A percentile compares a stretch with the other conserved stretches of the same genome.
Conservation (phyloP, 208 protist genomes). For the Acanthamoeba lenticulata region DNA sequence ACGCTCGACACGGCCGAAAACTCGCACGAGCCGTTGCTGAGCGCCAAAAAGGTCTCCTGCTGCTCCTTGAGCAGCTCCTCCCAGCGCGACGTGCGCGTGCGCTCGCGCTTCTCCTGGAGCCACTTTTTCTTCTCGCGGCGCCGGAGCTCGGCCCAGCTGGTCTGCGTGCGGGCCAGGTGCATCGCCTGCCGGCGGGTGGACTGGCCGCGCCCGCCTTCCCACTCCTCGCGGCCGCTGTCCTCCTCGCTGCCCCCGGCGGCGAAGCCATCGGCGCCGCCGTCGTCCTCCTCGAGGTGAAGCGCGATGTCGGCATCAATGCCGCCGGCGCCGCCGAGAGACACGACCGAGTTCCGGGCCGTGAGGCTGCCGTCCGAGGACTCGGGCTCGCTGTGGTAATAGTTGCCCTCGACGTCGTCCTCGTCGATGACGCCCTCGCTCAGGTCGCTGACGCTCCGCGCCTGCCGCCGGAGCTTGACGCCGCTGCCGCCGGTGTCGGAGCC, state of each 20-base stretch:
- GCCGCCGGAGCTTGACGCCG: not conserved
- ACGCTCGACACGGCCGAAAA: not conserved
- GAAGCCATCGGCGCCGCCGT: not conserved
- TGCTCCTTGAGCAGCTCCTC: constrained; percentile 1
- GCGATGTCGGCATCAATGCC: not conserved
- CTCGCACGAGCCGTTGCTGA: not conserved
- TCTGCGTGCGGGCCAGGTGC: not conserved
- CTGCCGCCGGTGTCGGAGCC: not conserved
- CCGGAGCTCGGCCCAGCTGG: not conserved
- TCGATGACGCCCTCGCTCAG: not conserved
- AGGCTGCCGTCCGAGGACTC: not conserved
- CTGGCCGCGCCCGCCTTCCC: not conserved
- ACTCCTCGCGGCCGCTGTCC: constrained; percentile 4
- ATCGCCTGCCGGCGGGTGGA: not conserved
- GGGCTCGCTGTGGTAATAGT: not conserved
- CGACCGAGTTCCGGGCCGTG: not conserved
- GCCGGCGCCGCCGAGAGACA: not conserved
- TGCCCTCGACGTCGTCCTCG: not conserved
- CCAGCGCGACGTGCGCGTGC: not conserved
- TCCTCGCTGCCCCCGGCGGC: not conserved
- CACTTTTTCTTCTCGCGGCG: not conserved
- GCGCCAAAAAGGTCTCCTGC: not conserved
- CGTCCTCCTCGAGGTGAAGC: not conserved
- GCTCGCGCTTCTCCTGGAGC: constrained; percentile 18
- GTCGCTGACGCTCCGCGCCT: not conserved